Base-by-base conservation (phyloP, 306 rosid species). In the Alnus rubra region DNA sequence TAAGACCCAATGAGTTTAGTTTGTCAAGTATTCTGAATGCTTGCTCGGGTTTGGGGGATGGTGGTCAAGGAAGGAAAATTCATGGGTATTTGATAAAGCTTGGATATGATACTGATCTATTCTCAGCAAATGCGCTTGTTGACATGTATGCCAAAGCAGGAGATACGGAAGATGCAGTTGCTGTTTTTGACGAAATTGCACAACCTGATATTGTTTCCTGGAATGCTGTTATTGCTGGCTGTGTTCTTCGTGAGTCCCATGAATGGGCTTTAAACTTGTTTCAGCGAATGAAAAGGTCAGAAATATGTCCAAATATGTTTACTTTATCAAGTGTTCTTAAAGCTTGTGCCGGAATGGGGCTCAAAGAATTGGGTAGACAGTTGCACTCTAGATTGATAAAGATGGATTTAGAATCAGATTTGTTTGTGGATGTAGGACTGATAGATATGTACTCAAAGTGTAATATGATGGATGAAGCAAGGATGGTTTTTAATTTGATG, bases 211-310 rank as follows among this genome's bases (percentile, higher is more conserved):
- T 90, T 69, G 90, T 94, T 77, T 91, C 97, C 60, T 94, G 98
- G 97, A 94, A 94, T 87, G 94, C 97, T 71, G 86, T 89, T 67
- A 86, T 94, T 78, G 97, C 93, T 44, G 95, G 98, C 55, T 94
- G 98, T 88, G 93, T 94, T 84, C 92, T 82, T 79, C 88, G 84
- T 7, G 90, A 85, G 74, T 71, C 75, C 79, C 80, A 89, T 86
- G 90, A 73, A 76, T 78, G 56, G 80, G 93, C 92, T 75, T 82
- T 92, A 79, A 71, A 31, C 9, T 78, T 88, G 63, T 84, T 92
- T 58, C 75, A 54, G 64, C 88, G 82, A 78, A 83, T 92, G 93
- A 74, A 79, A 74, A 88, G 81, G 30, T 87, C 85, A 35, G 86
- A 84, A 58, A 68, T 88, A 33, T 13, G 70, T 78, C 92, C 92